These are phyloP conservation scores for Bolboschoenoplectus hybrid DNA, from an alignment of 202 grass and related monocot genomes.

Conservation along the genomic window DNA sequence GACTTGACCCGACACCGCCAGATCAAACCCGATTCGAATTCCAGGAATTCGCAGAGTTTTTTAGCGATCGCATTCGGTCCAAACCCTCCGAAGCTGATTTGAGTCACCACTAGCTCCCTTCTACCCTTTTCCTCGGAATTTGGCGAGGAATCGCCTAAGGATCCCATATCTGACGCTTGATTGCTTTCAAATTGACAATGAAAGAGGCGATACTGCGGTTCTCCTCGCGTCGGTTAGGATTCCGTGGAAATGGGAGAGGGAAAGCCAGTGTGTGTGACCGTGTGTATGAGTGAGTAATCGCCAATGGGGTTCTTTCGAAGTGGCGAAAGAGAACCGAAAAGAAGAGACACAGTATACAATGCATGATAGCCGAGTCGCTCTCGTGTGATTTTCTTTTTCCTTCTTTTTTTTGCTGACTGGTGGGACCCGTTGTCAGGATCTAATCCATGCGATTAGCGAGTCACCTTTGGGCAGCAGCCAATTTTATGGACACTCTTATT, in stretches of 20 bases:
- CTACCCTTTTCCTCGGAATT: slow-evolving; percentile 7
- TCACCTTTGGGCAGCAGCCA: no score
- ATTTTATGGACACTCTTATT: no score
- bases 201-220: background rate
- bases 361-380: background rate
- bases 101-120: slow-evolving; percentile 52
- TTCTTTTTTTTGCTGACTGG: background rate
- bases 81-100: slow-evolving; percentile 74
- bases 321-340: background rate
- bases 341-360: background rate
- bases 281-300: background rate
- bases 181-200: background rate
- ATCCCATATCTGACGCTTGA: slow-evolving; percentile 9
- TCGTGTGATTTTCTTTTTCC: background rate
- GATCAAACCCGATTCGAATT: slow-evolving; percentile 63
- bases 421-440: background rate
- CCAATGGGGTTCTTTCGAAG: background rate
- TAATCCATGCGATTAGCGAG: background rate
- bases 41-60: slow-evolving; percentile 55
- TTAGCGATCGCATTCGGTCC: slow-evolving; percentile 47
- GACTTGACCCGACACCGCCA: slow-evolving; percentile 93
- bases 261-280: background rate
- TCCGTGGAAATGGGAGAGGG: background rate
- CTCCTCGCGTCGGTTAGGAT: background rate
- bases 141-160: background rate